Base-by-base conservation (phyloP, 192 early-diverging fungal species). In the Kickxella alabastrina region DNA sequence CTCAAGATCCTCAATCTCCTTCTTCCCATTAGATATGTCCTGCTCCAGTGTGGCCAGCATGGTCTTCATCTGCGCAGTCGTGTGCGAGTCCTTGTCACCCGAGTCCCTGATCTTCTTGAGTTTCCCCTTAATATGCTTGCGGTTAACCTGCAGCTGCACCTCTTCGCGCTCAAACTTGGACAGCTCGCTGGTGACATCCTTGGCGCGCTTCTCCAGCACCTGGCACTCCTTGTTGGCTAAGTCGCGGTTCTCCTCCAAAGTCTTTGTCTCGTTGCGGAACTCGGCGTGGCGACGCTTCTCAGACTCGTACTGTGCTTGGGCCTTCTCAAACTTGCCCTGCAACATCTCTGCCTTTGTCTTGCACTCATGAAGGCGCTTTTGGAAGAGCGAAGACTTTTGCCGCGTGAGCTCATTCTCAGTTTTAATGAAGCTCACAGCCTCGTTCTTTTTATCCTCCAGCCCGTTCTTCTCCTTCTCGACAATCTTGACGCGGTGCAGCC, bases 401-500 rank as follows among this genome's bases (percentile, higher is more conserved):
- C 59, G 46, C 15, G 82, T 69, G 40, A 95, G 68, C 23, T 82
- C 80, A 68, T 95, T 97, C 58, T 93, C 92, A 10, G 84, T 79
- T 46, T 84, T 76, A 14, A 97, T 55, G 50, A 84, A 97, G 14
- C 65, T 59, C 44, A 90, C 85, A 2, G 92, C 94, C 62, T 93
- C 92, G 50, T 79, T 62, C 69, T 89, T 92, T 57, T 79, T 81
- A 17, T 76, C 81, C 80, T 94, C 87, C 26, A 97, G 70, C 18
- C 80, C 60, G 29, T 84, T 79, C 65, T 84, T 89, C 47, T 98
- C 93, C 54, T 87, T 89, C 58, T 95, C 90, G 4, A 94, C 89
- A 41, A 89, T 84, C 58, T 92, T 93, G 35, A 94, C 83, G 8
- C 90, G 81, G 24, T 85, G 84, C 34, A 98, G 74, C 46, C 88